phyloP scores from a whole-genome alignment of 345 rosid species.

The Brassica napus region DNA sequence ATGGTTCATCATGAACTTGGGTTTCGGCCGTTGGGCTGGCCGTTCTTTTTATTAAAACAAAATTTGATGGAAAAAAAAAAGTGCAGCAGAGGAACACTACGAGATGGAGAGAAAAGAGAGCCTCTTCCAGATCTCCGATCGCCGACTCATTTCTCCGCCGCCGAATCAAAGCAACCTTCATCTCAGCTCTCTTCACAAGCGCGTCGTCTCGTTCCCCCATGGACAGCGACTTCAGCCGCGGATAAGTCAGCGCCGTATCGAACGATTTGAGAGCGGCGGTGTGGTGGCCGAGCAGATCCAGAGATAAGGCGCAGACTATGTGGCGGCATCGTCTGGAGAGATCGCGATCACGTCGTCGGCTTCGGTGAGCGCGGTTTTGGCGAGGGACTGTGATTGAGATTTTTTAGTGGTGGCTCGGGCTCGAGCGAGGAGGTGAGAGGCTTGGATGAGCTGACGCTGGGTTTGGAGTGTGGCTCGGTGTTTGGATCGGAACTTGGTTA shows the following conservation, averaged over 20 bases:
- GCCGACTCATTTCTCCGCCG: slow-evolving; percentile 61
- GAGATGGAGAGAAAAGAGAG: neutral
- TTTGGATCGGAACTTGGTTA: slow-evolving; percentile 48
- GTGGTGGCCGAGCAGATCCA: slow-evolving; percentile 56
- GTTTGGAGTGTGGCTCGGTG: slow-evolving; percentile 49
- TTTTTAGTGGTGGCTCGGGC: slow-evolving; percentile 44
- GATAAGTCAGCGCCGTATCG: slow-evolving; percentile 53
- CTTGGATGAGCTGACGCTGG: slow-evolving; percentile 50
- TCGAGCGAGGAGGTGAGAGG: slow-evolving; percentile 46
- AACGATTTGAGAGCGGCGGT: slow-evolving; percentile 58
- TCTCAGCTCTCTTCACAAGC: slow-evolving; percentile 58
- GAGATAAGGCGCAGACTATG: slow-evolving; percentile 54
- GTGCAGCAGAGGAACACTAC: neutral
- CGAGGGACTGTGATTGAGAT: slow-evolving; percentile 53
- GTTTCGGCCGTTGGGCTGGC: too few species aligned
- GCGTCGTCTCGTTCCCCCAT: slow-evolving; percentile 51
- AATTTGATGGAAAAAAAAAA: too few species aligned
- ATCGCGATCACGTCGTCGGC: slow-evolving; percentile 53
- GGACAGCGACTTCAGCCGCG: slow-evolving; percentile 49
- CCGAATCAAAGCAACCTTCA: slow-evolving; percentile 53
- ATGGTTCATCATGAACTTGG: too few species aligned
- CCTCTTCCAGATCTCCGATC: slow-evolving; percentile 56
- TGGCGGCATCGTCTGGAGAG: slow-evolving; percentile 58
- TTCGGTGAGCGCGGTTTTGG: slow-evolving; percentile 55
- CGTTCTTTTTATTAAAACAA: too few species aligned